Conservation (phyloP, 257 asterid species). For the Solanum sitiens region DNA sequence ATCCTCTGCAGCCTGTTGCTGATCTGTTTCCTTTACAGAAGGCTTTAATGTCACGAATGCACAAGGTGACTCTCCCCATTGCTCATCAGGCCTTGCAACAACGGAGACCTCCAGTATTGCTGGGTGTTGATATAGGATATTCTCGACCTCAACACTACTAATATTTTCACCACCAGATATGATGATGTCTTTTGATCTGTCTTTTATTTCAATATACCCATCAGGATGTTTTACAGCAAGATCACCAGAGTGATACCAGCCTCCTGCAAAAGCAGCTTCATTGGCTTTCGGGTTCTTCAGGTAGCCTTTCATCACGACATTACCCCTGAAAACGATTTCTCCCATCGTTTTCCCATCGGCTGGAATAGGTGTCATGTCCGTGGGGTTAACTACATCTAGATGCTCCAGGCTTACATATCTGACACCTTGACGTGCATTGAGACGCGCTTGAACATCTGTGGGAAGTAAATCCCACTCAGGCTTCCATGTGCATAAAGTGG, state of each 20-base stretch:
- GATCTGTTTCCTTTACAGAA: slow-evolving; percentile 22
- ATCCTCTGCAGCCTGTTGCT: slow-evolving; percentile 42
- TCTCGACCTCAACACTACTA: slow-evolving; percentile 92
- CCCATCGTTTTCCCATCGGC: slow-evolving; percentile 78
- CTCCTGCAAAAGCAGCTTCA: slow-evolving; percentile 57
- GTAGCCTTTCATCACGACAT: slow-evolving; percentile 86
- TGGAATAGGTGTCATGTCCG: slow-evolving; percentile 58
- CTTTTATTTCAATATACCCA: slow-evolving; percentile 77
- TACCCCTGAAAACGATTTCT: slow-evolving; percentile 81
- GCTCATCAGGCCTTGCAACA: slow-evolving; percentile 82
- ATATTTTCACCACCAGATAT: slow-evolving; percentile 94
- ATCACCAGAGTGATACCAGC: slow-evolving; percentile 94
- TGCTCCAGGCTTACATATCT: slow-evolving; percentile 60
- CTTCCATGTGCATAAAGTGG: slow-evolving; percentile 90
- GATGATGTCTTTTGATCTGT: slow-evolving; percentile 81
- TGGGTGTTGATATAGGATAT: slow-evolving; percentile 68
- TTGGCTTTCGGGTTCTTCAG: slow-evolving; percentile 85
- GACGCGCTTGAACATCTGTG: slow-evolving; percentile 55
- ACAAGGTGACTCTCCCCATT: slow-evolving; percentile 95
- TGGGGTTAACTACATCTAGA: slow-evolving; percentile 52
- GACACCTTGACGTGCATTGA: slow-evolving; percentile 82
- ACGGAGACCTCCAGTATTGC: slow-evolving; percentile 74
- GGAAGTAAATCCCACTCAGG: slow-evolving; percentile 90
- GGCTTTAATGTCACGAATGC: slow-evolving; percentile 82
- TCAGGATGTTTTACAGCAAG: slow-evolving; percentile 87